Percentiles rank a stretch among this genome's conserved stretches.
phyloP scores from a whole-genome alignment of 139 green algal species.

The Desmodesmus armatus region DNA sequence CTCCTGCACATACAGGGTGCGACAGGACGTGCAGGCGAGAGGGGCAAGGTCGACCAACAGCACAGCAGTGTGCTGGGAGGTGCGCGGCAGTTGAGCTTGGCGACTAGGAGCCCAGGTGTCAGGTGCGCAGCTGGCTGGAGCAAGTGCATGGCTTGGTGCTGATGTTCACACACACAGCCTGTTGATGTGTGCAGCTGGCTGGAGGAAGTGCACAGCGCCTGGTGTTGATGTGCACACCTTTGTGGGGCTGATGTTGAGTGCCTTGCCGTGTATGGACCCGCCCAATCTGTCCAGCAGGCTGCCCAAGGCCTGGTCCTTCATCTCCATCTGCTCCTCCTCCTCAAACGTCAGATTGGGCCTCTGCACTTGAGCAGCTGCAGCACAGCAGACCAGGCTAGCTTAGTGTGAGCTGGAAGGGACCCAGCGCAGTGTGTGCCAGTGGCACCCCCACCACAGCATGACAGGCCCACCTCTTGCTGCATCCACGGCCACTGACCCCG shows the following conservation, averaged over 20 bases:
- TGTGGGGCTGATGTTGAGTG: neutral
- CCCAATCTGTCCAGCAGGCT: conserved; percentile 30
- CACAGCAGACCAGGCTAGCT: neutral
- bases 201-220: neutral
- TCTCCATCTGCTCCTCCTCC: conserved; percentile 37
- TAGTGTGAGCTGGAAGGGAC: neutral
- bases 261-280: conserved; percentile 6
- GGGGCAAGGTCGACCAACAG: neutral
- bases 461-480: neutral
- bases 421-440: neutral
- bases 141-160: neutral
- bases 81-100: neutral
- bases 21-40: neutral
- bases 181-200: neutral
- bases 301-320: neutral
- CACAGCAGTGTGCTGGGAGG: neutral
- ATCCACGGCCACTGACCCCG: conserved; percentile 23
- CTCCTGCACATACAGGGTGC: neutral
- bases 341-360: conserved; percentile 2
- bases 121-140: too few relatives aligned
- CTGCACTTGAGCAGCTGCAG: conserved; percentile 22
- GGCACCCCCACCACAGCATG: neutral
- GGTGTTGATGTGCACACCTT: neutral
- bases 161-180: neutral
- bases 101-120: neutral